Percentiles rank a stretch among this genome's conserved stretches.
These are phyloP conservation scores for Epichloe typhina DNA, from an alignment of 2,329 filamentous ascomycete genomes.

Conservation along the genomic window DNA sequence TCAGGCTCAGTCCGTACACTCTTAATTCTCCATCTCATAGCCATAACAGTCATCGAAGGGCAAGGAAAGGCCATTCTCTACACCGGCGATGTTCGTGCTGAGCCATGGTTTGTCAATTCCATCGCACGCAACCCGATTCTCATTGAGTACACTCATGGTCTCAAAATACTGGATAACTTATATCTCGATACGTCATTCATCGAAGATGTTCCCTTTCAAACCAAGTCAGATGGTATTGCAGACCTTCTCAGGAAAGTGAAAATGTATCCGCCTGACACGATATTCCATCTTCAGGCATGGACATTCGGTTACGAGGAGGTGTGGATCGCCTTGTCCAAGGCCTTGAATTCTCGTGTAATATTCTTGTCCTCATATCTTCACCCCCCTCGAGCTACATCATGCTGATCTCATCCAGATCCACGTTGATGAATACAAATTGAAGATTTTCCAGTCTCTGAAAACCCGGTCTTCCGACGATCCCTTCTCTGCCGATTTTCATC, in stretches of 20 bases:
- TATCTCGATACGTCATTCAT: slow-evolving; percentile 81
- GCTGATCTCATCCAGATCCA: slow-evolving; percentile 45
- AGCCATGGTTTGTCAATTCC: slow-evolving; percentile 72
- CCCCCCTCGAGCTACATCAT: background rate
- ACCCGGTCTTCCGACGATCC: slow-evolving; percentile 26
- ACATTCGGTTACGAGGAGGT: slow-evolving; percentile 88
- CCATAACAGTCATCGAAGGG: slow-evolving; percentile 55
- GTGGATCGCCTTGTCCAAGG: slow-evolving; percentile 67
- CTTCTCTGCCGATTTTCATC: slow-evolving; percentile 27
- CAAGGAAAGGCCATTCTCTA: slow-evolving; percentile 63
- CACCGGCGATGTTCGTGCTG: slow-evolving; percentile 77
- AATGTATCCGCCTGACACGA: slow-evolving; percentile 56
- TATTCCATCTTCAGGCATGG: slow-evolving; percentile 81
- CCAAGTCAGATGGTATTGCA: slow-evolving; percentile 60
- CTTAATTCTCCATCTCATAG: background rate
- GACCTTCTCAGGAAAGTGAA: slow-evolving; percentile 60
- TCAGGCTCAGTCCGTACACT: background rate
- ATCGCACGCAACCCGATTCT: slow-evolving; percentile 59
- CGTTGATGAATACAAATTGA: slow-evolving; percentile 67
- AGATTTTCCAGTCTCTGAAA: slow-evolving; percentile 55
- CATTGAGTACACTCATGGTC: slow-evolving; percentile 56
- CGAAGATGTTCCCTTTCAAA: slow-evolving; percentile 32
- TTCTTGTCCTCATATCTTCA: background rate
- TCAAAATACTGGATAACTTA: slow-evolving; percentile 60
- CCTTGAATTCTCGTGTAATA: slow-evolving; percentile 48